Base-by-base conservation (phyloP, 805 yeast species). In the Yarrowia deformans region DNA sequence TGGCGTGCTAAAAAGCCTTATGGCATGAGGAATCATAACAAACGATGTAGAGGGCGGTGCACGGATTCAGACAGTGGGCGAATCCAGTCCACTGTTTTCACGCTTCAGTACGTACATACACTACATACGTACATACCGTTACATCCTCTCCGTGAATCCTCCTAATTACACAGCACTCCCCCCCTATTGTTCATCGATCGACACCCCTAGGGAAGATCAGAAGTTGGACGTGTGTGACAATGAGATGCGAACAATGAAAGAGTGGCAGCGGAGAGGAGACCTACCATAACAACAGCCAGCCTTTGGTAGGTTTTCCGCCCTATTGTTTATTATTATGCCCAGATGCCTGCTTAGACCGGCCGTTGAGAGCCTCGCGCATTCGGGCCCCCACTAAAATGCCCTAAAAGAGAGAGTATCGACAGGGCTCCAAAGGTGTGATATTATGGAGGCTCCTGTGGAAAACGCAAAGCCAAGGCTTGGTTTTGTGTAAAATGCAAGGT, bases 141-240 rank as follows among this genome's bases (percentile, higher is more conserved):
- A 23, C 29, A 23, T 23, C n/a, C 43, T 16, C 43, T 3, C 18
- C n/a, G n/a, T n/a, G n/a, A 14, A 8, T 7, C 43, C 9, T 16
- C n/a, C 8, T 16, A 13, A 16, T 43, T 43, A 19, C 23, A 18
- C 46, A 9, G 12, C 16, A 45, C 29, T 46, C 50, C 37, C 37
- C 16, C 50, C 29, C 29, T 48, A 18, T 48, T 32, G 14, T 48
- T 29, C 39, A 34, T 29, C 40, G 56, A 52, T 52, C 56, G 56
- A 52, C 56, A 18, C 56, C 56, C 56, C 56, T 52, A 12, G 29
- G 56, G 56, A n/a, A 52, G 56, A 52, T 52, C 56, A 16, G 54
- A 29, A 18, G 48, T 2, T 19, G 34, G 50, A 46, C 52, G 35
- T 14, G 35, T 14, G 52, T 29, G 52, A 48, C 52, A 18, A 12